Conservation (phyloP, 306 rosid species). For the Castanea crenata region DNA sequence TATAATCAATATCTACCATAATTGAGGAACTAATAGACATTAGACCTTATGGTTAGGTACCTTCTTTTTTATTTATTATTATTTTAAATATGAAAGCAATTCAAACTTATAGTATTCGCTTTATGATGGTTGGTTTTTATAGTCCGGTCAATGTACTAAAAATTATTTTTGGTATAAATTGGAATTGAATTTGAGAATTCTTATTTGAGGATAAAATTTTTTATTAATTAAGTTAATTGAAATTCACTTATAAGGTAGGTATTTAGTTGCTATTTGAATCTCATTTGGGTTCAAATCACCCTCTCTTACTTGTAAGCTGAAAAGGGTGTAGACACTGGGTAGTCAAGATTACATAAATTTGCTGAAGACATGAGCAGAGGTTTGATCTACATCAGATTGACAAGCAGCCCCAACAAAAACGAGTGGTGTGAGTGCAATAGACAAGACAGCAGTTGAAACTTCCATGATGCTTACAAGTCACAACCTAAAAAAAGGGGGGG, state of each 20-base stretch:
- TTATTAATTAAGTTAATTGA: too few species aligned
- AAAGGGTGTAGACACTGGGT: neutral
- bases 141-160: accelerated
- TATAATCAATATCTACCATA: neutral
- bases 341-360: neutral
- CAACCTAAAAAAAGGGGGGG: neutral
- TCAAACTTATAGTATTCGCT: too few species aligned
- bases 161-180: too few species aligned
- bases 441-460: constrained; percentile 5
- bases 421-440: neutral
- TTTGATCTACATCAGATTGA: neutral
- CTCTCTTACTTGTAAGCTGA: neutral
- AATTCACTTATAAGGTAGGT: too few species aligned
- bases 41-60: too few species aligned
- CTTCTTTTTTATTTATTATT: too few species aligned
- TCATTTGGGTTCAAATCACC: too few species aligned
- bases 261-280: too few species aligned
- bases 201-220: too few species aligned
- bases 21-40: neutral
- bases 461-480: neutral
- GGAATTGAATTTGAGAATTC: too few species aligned
- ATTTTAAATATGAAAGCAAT: too few species aligned
- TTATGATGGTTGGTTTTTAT: too few species aligned
- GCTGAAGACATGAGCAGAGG: neutral
- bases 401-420: neutral